Conservation (phyloP, 768 basidiomycete species). For the Serendipita sp. region DNA sequence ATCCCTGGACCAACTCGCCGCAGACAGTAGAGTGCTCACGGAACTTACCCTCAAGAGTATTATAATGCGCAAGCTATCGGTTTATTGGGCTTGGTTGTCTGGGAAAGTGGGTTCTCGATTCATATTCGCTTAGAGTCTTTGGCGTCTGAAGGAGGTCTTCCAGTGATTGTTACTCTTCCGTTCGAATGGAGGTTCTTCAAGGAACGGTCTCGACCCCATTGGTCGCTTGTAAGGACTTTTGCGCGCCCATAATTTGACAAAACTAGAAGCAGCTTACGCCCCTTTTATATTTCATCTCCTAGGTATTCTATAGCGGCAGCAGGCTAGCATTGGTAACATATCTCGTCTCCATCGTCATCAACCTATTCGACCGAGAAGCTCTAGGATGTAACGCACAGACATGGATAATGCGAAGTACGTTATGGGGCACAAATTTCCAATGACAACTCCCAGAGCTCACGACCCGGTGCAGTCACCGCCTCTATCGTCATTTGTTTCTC, state of each 20-base stretch:
- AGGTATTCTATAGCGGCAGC: background rate
- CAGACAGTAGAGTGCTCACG: background rate
- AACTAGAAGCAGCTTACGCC: background rate
- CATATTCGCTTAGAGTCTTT: background rate
- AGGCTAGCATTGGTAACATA: background rate
- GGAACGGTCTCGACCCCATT: background rate
- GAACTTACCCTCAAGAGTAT: background rate
- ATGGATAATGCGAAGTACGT: background rate
- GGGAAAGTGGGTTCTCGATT: background rate
- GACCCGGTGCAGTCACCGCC: background rate
- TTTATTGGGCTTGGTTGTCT: background rate
- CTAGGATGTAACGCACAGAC: background rate
- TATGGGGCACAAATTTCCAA: no score
- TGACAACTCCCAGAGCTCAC: background rate
- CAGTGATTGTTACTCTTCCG: background rate
- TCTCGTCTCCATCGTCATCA: background rate
- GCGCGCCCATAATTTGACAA: background rate
- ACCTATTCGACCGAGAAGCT: background rate
- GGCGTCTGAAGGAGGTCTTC: background rate
- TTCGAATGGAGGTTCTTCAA: slow-evolving; percentile 1
- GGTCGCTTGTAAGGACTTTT: background rate
- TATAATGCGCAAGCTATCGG: slow-evolving; percentile 2
- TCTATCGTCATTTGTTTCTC: background rate
- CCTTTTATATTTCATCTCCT: no score
- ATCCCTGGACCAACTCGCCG: background rate